Conservation (phyloP, 2,329 filamentous ascomycete genomes). For the Dactylella cylindrospora region DNA sequence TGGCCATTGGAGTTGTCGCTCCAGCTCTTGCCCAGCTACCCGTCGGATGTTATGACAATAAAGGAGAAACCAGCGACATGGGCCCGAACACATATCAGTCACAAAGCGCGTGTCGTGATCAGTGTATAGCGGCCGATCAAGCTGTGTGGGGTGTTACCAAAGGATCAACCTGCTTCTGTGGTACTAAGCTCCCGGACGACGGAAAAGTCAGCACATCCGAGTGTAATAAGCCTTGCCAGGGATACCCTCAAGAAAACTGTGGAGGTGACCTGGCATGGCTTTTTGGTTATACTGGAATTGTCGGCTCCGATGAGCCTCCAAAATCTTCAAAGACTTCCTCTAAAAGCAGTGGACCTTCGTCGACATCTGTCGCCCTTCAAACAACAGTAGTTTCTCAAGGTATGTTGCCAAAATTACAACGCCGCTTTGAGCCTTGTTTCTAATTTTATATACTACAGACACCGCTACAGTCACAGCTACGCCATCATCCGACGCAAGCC, state of each 20-base stretch:
- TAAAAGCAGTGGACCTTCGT: conserved; percentile 23
- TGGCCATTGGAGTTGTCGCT: conserved; percentile 25
- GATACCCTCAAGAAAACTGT: conserved; percentile 67
- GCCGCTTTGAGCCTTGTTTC: too few species aligned
- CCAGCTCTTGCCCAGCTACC: conserved; percentile 10
- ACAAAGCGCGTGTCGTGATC: conserved; percentile 21
- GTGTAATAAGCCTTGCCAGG: conserved; percentile 68
- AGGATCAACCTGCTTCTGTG: conserved; percentile 71
- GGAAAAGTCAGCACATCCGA: conserved; percentile 60
- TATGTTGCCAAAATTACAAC: too few species aligned
- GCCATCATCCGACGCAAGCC: conserved; percentile 16
- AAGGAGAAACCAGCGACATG: conserved; percentile 19
- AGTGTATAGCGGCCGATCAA: conserved; percentile 9
- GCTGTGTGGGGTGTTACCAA: conserved; percentile 65
- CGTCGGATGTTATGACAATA: conserved; percentile 20
- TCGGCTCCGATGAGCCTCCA: conserved; percentile 33
- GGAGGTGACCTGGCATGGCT: conserved; percentile 18
- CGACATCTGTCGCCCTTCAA: conserved; percentile 47
- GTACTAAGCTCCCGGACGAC: conserved; percentile 65
- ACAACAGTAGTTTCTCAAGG: conserved; percentile 49
- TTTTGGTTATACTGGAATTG: conserved; percentile 33
- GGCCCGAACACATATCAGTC: conserved; percentile 41
- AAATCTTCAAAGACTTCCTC: conserved; percentile 5
- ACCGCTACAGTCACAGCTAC: conserved; percentile 25
- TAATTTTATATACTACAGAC: too few species aligned